These are phyloP conservation scores for Echinosophora koreensis DNA, from an alignment of 306 rosid species.

Conservation along the genomic window DNA sequence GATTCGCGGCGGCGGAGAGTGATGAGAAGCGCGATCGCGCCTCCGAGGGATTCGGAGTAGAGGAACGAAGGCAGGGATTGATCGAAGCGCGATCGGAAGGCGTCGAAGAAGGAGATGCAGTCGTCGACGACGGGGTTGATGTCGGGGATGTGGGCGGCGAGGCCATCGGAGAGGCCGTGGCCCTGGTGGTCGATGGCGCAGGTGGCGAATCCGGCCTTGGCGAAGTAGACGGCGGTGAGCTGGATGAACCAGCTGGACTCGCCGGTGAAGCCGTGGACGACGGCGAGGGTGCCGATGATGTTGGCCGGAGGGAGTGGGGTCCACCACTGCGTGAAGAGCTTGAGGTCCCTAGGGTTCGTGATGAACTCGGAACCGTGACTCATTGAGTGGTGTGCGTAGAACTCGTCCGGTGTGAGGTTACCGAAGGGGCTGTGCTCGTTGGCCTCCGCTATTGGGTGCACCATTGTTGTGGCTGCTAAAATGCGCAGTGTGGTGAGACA, in stretches of 20 bases:
- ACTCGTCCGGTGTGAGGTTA: conserved; percentile 65
- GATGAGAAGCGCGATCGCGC: conserved; percentile 83
- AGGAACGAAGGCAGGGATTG: conserved; percentile 74
- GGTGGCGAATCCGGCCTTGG: conserved; percentile 82
- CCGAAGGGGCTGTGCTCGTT: conserved; percentile 85
- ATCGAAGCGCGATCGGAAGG: conserved; percentile 67
- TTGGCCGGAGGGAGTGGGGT: conserved; percentile 71
- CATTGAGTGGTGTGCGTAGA: conserved; percentile 84
- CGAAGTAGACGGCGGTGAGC: conserved; percentile 82
- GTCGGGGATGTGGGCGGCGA: conserved; percentile 83
- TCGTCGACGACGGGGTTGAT: conserved; percentile 88
- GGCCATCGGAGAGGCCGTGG: conserved; percentile 98
- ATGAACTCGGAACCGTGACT: conserved; percentile 75
- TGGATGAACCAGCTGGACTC: conserved; percentile 96
- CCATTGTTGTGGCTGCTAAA: conserved; percentile 55
- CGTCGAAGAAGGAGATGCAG: conserved; percentile 74
- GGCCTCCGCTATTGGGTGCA: conserved; percentile 86
- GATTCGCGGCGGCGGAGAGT: conserved; percentile 57
- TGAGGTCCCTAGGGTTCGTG: conserved; percentile 76
- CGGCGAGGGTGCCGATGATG: conserved; percentile 64
- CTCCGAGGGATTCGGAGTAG: conserved; percentile 95
- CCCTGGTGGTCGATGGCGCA: conserved; percentile 98
- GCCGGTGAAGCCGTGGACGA: conserved; percentile 95
- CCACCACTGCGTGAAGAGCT: conserved; percentile 96
- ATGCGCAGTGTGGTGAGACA: not conserved